phyloP scores from a whole-genome alignment of 352 stramenopile genomes.

The Elongisporangium prolatum region DNA sequence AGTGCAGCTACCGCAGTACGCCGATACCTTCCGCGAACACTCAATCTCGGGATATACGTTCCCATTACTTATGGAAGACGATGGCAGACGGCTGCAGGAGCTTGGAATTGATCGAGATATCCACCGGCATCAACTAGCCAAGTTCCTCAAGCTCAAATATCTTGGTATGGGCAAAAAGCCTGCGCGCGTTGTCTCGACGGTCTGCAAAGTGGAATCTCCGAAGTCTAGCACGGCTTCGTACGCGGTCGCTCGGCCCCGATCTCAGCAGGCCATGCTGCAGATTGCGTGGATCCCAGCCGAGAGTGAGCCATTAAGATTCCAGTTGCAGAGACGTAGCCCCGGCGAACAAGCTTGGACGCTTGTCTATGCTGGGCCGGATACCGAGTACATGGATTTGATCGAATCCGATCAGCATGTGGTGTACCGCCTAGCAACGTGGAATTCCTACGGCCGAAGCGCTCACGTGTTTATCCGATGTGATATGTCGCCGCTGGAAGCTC shows the following conservation, averaged over 20 bases:
- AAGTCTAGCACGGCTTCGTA: conserved; percentile 7
- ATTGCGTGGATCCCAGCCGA: conserved; percentile 51
- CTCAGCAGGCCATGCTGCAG: conserved; percentile 39
- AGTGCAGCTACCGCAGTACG: conserved; percentile 81
- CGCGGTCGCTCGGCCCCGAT: background rate
- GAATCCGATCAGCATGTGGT: conserved; percentile 48
- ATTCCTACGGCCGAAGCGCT: conserved; percentile 70
- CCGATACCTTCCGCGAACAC: conserved; percentile 64
- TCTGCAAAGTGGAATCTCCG: conserved; percentile 25
- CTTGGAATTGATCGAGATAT: conserved; percentile 67
- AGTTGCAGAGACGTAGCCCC: conserved; percentile 62
- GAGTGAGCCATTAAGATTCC: conserved; percentile 50
- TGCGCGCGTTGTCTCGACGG: conserved; percentile 27
- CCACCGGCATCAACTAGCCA: conserved; percentile 73
- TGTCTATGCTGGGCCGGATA: conserved; percentile 59
- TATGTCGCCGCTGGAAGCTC: conserved; percentile 9
- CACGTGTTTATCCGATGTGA: conserved; percentile 60
- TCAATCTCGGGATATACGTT: conserved; percentile 87
- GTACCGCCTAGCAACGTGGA: conserved; percentile 79
- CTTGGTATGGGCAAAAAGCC: conserved; percentile 72
- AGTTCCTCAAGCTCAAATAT: conserved; percentile 84
- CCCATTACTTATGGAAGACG: conserved; percentile 80
- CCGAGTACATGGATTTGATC: conserved; percentile 68
- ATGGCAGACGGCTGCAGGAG: conserved; percentile 61
- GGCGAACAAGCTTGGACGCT: conserved; percentile 50